These are phyloP conservation scores for Cladosporium sp. DNA, from an alignment of 2,329 filamentous ascomycete genomes.

Conservation along the genomic window DNA sequence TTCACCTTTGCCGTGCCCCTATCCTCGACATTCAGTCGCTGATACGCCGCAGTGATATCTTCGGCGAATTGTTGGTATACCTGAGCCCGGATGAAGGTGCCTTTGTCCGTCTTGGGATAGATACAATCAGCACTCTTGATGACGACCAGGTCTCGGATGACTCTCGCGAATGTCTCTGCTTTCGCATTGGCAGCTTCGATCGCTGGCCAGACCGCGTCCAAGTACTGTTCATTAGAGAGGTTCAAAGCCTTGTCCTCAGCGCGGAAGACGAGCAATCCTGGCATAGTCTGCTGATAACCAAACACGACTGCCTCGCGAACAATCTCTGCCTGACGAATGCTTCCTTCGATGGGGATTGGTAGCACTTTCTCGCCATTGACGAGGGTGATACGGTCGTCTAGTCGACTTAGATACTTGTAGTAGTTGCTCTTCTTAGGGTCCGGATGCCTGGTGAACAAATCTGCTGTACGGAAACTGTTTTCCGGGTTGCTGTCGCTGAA, in stretches of 20 bases:
- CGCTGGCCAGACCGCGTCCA: slow-evolving; percentile 45
- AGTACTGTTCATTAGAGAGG: slow-evolving; percentile 40
- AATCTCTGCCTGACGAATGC: slow-evolving; percentile 46
- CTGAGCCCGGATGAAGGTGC: slow-evolving; percentile 49
- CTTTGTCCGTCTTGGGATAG: slow-evolving; percentile 52
- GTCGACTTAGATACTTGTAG: slow-evolving; percentile 43
- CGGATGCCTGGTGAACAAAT: slow-evolving; percentile 38
- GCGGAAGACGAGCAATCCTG: slow-evolving; percentile 48
- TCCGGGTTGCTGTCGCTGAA: slow-evolving; percentile 31
- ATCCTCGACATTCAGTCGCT: slow-evolving; percentile 18
- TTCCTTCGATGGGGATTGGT: slow-evolving; percentile 47
- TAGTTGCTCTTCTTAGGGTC: slow-evolving; percentile 38
- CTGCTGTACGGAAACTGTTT: slow-evolving; percentile 46
- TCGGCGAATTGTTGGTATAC: slow-evolving; percentile 45
- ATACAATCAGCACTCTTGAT: slow-evolving; percentile 40
- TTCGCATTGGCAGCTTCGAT: slow-evolving; percentile 47
- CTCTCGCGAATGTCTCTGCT: slow-evolving; percentile 47
- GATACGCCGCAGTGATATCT: slow-evolving; percentile 44
- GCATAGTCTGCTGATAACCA: slow-evolving; percentile 47
- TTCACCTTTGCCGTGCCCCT: slow-evolving; percentile 20
- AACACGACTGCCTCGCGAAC: slow-evolving; percentile 55
- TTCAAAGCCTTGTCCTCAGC: slow-evolving; percentile 40
- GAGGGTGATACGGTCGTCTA: slow-evolving; percentile 44
- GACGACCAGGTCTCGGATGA: slow-evolving; percentile 49
- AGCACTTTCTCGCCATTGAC: slow-evolving; percentile 47